Percentiles rank a stretch among this genome's conserved stretches.
Conservation (phyloP, 192 early-diverging fungal genomes). For the Paraglomus occultum region DNA sequence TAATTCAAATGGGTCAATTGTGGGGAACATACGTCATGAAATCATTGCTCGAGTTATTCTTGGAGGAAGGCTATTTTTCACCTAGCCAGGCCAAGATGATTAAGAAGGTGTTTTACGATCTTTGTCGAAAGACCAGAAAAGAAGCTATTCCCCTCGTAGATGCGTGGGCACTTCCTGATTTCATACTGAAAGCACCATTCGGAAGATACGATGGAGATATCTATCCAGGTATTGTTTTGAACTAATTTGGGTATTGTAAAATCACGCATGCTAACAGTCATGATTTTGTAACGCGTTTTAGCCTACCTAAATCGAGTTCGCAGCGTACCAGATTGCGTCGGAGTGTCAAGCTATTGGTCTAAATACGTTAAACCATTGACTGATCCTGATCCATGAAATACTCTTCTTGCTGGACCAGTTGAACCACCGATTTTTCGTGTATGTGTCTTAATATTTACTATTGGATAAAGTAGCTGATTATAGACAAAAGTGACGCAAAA, state of each 20-base stretch:
- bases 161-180: slow-evolving; percentile 56
- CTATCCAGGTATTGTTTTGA: slow-evolving; percentile 42
- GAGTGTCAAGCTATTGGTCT: slow-evolving; percentile 38
- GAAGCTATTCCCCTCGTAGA: slow-evolving; percentile 54
- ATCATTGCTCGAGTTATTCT: slow-evolving; percentile 42
- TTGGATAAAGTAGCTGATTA: too few relatives aligned
- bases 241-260: background rate
- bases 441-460: too few relatives aligned
- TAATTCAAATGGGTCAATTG: slow-evolving; percentile 43
- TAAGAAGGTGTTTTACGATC: slow-evolving; percentile 40
- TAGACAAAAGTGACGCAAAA: too few relatives aligned
- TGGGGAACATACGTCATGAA: slow-evolving; percentile 45
- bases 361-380: slow-evolving; percentile 44
- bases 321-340: slow-evolving; percentile 38
- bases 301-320: slow-evolving; percentile 41
- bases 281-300: slow-evolving; percentile 19
- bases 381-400: slow-evolving; percentile 16
- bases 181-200: slow-evolving; percentile 56
- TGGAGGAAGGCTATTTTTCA: slow-evolving; percentile 52
- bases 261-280: too few relatives aligned
- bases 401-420: too few relatives aligned
- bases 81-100: slow-evolving; percentile 42
- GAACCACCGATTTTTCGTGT: too few relatives aligned
- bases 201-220: slow-evolving; percentile 59
- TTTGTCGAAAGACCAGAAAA: slow-evolving; percentile 45